These are phyloP conservation scores for Pseudogymnoascus sp. DNA, from an alignment of 2,329 filamentous ascomycete genomes.

Conservation along the genomic window DNA sequence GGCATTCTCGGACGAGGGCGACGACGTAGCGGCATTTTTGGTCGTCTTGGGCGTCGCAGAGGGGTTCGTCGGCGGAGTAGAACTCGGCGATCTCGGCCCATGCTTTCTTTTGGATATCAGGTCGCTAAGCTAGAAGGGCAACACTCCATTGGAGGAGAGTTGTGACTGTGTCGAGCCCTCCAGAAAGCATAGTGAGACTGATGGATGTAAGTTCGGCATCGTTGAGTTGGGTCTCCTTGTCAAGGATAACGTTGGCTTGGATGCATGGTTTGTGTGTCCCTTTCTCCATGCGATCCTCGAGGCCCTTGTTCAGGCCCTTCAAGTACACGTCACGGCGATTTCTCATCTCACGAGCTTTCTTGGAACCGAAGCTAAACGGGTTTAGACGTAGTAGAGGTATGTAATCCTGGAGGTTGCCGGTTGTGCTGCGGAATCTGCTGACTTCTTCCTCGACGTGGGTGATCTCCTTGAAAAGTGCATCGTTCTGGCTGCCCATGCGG, in stretches of 20 bases:
- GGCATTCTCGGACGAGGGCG: conserved; percentile 53
- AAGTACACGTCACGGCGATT: conserved; percentile 52
- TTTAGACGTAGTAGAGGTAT: conserved; percentile 51
- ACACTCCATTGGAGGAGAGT: conserved; percentile 59
- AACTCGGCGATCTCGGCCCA: conserved; percentile 45
- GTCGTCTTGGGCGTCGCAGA: conserved; percentile 54
- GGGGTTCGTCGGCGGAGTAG: conserved; percentile 42
- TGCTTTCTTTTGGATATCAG: conserved; percentile 55
- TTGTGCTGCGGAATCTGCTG: conserved; percentile 49
- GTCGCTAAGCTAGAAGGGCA: conserved; percentile 47
- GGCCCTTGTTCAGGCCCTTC: conserved; percentile 44
- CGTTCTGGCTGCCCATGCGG: conserved; percentile 49
- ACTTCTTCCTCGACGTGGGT: conserved; percentile 55
- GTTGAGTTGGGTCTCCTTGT: conserved; percentile 54
- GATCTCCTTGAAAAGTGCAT: conserved; percentile 53
- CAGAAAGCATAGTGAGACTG: conserved; percentile 59
- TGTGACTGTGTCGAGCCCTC: conserved; percentile 58
- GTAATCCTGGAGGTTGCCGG: conserved; percentile 53
- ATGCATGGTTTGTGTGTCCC: conserved; percentile 56
- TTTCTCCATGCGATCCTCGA: conserved; percentile 52
- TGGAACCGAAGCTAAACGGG: conserved; percentile 50
- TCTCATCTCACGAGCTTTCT: conserved; percentile 51
- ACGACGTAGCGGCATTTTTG: conserved; percentile 55
- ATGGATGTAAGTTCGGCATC: conserved; percentile 56
- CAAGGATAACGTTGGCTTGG: conserved; percentile 56